phyloP scores from a whole-genome alignment of 2,329 filamentous ascomycete genomes.

The Talaromyces sp. region DNA sequence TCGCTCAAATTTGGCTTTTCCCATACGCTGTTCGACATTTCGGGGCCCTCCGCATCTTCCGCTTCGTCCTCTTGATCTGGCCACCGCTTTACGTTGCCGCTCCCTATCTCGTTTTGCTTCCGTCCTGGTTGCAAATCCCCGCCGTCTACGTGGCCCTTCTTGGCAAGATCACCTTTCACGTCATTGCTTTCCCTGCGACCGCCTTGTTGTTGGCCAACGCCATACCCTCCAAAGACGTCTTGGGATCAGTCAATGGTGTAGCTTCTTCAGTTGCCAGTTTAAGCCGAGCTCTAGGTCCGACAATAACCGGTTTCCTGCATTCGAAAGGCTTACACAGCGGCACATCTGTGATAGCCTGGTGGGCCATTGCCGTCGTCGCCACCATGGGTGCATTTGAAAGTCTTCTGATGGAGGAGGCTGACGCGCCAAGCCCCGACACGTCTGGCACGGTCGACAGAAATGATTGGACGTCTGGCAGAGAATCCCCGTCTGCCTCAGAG shows the following conservation, averaged over 20 bases:
- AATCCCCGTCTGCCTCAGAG: background rate
- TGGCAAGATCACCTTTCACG: slow-evolving; percentile 90
- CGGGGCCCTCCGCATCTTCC: slow-evolving; percentile 77
- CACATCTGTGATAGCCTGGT: slow-evolving; percentile 89
- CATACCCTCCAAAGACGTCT: slow-evolving; percentile 73
- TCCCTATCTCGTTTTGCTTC: slow-evolving; percentile 84
- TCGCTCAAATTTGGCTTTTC: slow-evolving; percentile 80
- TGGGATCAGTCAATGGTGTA: slow-evolving; percentile 89
- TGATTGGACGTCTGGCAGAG: slow-evolving; percentile 22
- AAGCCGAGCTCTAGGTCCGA: slow-evolving; percentile 82
- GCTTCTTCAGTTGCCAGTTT: slow-evolving; percentile 88
- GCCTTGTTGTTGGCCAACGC: slow-evolving; percentile 86
- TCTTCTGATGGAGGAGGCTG: slow-evolving; percentile 67
- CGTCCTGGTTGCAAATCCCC: slow-evolving; percentile 63
- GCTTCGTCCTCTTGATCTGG: slow-evolving; percentile 74
- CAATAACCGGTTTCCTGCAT: slow-evolving; percentile 80
- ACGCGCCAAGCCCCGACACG: slow-evolving; percentile 27
- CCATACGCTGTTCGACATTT: slow-evolving; percentile 70
- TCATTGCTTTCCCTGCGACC: slow-evolving; percentile 85
- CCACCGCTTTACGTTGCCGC: slow-evolving; percentile 82
- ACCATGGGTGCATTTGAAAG: slow-evolving; percentile 70
- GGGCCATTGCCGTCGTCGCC: slow-evolving; percentile 76
- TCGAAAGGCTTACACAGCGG: slow-evolving; percentile 72
- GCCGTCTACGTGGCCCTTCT: slow-evolving; percentile 75
- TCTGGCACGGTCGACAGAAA: slow-evolving; percentile 19